Percentiles rank a stretch among this genome's conserved stretches.
phyloP scores from a whole-genome alignment of 768 basidiomycete genomes.

The Agrocybe chaxingu region DNA sequence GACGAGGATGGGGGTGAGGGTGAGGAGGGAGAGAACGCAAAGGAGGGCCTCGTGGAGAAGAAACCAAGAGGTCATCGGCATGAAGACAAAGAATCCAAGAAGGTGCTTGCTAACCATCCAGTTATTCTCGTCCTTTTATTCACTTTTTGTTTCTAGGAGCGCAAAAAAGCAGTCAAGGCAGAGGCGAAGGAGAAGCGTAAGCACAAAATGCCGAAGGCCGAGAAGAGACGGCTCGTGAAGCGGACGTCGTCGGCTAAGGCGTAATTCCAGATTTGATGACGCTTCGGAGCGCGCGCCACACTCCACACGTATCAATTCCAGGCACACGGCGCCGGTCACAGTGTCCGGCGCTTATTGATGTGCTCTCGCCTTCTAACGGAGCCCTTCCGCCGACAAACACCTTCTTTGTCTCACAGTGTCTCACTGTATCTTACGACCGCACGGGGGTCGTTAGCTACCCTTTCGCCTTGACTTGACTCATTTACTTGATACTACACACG shows the following conservation, averaged over 20 bases:
- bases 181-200: constrained; percentile 87
- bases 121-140: constrained; percentile 3
- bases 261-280: constrained; percentile 2
- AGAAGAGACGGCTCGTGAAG: constrained; percentile 87
- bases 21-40: constrained; percentile 33
- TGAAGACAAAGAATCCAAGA: constrained; percentile 90
- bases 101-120: constrained; percentile 43
- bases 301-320: background rate
- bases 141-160: constrained; percentile 53
- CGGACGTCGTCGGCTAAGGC: constrained; percentile 28
- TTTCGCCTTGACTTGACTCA: too few relatives aligned
- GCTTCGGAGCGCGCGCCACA: background rate
- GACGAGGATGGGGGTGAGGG: constrained; percentile 31
- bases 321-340: background rate
- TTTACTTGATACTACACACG: too few relatives aligned
- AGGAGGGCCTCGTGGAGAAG: constrained; percentile 45
- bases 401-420: too few relatives aligned
- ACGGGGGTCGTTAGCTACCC: too few relatives aligned
- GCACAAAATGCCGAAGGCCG: constrained; percentile 92
- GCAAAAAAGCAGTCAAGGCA: constrained; percentile 86
- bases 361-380: too few relatives aligned
- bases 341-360: background rate
- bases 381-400: too few relatives aligned
- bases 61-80: constrained; percentile 84
- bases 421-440: too few relatives aligned